Conservation (phyloP, 1,139 yeast species). For the Candida gigantensis region DNA sequence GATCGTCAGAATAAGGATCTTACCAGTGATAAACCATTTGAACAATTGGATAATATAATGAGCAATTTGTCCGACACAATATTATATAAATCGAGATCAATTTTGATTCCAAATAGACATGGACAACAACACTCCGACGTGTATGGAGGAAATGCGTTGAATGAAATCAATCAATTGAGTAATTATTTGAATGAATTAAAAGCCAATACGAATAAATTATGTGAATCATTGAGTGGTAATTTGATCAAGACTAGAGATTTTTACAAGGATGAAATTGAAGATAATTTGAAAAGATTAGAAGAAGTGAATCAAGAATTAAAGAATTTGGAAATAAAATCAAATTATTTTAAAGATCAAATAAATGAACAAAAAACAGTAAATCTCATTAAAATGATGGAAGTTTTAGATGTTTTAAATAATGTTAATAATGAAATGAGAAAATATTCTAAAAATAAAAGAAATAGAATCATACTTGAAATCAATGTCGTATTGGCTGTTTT, state of each 20-base stretch:
- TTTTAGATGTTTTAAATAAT: conserved; percentile 35
- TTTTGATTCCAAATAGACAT: conserved; percentile 6
- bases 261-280: conserved; percentile 29
- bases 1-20: conserved; percentile 6
- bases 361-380: conserved; percentile 29
- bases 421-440: conserved; percentile 31
- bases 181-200: conserved; percentile 14
- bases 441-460: conserved; percentile 26
- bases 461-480: conserved; percentile 9
- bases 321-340: conserved; percentile 30
- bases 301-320: conserved; percentile 28
- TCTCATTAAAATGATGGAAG: conserved; percentile 29
- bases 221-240: conserved; percentile 12
- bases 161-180: conserved; percentile 11
- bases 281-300: conserved; percentile 30
- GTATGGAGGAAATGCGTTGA: conserved; percentile 5
- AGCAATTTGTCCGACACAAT: conserved; percentile 12
- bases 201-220: conserved; percentile 11
- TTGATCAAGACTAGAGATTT: conserved; percentile 21
- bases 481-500: conserved; percentile 17
- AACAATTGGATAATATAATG: conserved; percentile 13
- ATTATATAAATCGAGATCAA: conserved; percentile 6
- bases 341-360: conserved; percentile 25
- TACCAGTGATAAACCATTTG: conserved; percentile 6
- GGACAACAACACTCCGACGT: conserved; percentile 1